Conservation (phyloP, 371 early-diverging fungal genomes). For the Furculomyces boomerangus region DNA sequence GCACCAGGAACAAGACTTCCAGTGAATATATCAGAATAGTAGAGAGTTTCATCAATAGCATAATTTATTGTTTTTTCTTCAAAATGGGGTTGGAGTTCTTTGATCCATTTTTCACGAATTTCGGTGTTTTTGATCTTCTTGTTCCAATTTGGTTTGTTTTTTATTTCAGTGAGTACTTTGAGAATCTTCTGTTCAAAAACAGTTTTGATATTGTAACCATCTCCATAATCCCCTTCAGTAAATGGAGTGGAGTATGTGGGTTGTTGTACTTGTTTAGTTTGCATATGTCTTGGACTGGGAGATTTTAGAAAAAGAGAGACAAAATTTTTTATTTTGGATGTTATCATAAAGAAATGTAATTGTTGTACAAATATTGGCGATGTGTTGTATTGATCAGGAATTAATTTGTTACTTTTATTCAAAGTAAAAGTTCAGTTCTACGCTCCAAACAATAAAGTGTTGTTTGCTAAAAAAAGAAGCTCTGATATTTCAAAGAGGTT, state of each 20-base stretch:
- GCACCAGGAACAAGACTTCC: constrained; percentile 11
- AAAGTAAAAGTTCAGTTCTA: too few species aligned
- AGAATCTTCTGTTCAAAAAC: constrained; percentile 10
- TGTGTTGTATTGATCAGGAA: too few species aligned
- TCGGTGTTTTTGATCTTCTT: constrained; percentile 11
- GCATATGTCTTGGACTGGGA: too few species aligned
- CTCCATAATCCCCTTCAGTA: not conserved
- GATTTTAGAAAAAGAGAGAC: too few species aligned
- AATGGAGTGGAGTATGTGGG: not conserved
- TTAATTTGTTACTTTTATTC: too few species aligned
- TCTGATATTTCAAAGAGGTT: too few species aligned
- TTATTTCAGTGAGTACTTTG: constrained; percentile 16
- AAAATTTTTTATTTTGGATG: too few species aligned
- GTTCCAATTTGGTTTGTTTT: constrained; percentile 26
- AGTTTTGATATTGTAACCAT: constrained; percentile 2
- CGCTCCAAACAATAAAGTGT: too few species aligned
- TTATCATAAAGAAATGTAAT: too few species aligned
- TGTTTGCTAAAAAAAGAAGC: too few species aligned
- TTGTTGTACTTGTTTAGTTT: not conserved
- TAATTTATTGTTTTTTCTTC: not conserved
- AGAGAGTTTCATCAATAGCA: not conserved
- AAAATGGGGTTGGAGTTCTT: constrained; percentile 5
- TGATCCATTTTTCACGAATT: constrained; percentile 19
- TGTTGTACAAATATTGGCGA: too few species aligned
- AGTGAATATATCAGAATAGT: not conserved